Conservation (phyloP, 2,329 filamentous ascomycete genomes). For the Stachybotrys chlorohalonatus region DNA sequence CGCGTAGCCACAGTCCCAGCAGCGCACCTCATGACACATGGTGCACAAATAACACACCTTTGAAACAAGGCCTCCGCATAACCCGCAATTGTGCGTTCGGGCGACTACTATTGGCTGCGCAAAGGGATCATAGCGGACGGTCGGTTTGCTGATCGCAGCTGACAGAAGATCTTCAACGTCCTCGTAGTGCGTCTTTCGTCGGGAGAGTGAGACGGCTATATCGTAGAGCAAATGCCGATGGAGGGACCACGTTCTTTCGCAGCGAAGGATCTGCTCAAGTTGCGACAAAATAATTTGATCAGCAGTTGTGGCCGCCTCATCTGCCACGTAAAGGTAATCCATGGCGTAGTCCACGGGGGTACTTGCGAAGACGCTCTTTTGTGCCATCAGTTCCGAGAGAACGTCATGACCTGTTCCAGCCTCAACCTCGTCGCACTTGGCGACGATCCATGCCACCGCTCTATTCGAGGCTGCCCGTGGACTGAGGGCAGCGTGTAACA, state of each 20-base stretch:
- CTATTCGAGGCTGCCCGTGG: not conserved
- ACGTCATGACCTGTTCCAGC: constrained; percentile 8
- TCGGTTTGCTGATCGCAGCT: not conserved
- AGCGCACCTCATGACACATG: not conserved
- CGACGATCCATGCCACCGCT: constrained; percentile 4
- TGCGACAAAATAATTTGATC: constrained; percentile 1
- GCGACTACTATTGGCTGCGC: not conserved
- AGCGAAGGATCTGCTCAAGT: constrained; percentile 1
- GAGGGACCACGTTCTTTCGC: not conserved
- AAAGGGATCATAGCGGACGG: not conserved
- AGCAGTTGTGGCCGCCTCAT: not conserved
- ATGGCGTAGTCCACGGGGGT: constrained; percentile 6
- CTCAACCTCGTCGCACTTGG: constrained; percentile 5
- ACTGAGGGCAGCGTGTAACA: constrained; percentile 2
- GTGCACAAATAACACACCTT: not conserved
- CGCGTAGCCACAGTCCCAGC: not conserved
- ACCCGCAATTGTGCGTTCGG: not conserved
- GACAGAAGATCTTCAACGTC: not conserved
- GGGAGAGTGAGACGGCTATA: not conserved
- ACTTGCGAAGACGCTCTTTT: not conserved
- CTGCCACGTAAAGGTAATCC: not conserved
- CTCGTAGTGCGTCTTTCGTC: not conserved
- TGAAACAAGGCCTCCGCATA: not conserved
- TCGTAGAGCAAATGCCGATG: not conserved
- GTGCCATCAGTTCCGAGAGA: constrained; percentile 6